phyloP scores from a whole-genome alignment of 1,284 basidiomycete genomes.

The Boletus smithii region DNA sequence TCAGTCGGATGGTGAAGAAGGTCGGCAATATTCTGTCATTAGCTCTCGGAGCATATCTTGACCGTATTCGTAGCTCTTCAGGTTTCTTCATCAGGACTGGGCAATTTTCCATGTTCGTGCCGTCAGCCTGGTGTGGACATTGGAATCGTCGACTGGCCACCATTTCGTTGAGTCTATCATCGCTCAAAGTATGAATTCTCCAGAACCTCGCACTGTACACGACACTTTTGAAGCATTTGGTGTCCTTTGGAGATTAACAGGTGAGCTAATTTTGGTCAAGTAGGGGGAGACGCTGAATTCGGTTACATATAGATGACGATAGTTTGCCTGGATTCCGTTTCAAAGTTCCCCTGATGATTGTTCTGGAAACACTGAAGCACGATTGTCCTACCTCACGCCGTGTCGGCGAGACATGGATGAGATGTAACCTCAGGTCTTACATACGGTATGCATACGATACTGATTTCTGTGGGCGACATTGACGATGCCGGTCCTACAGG shows the following conservation, averaged over 20 bases:
- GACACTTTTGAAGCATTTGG: constrained; percentile 86
- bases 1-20: constrained; percentile 55
- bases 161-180: constrained; percentile 76
- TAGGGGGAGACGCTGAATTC: constrained; percentile 5
- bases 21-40: constrained; percentile 31
- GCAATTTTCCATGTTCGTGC: constrained; percentile 79
- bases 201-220: constrained; percentile 46
- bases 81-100: constrained; percentile 67
- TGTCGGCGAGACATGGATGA: constrained; percentile 92
- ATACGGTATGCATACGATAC: constrained; percentile 56
- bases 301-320: constrained; percentile 69
- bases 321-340: constrained; percentile 78
- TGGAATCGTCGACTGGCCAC: constrained; percentile 62
- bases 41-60: neutral
- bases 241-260: constrained; percentile 86
- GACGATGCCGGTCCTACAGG: constrained; percentile 38
- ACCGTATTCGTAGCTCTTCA: constrained; percentile 54
- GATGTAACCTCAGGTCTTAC: constrained; percentile 88
- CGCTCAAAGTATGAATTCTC: constrained; percentile 62
- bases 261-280: constrained; percentile 40
- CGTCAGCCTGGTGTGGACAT: constrained; percentile 82
- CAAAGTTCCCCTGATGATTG: constrained; percentile 81
- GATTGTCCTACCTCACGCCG: constrained; percentile 72
- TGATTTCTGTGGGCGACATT: constrained; percentile 1
- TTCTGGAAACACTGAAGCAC: constrained; percentile 79